Evolutionary conservation across 2,329 filamentous ascomycete genomes (phyloP), one percentile per base, ranked within the genome.

Genomic region (Trichoderma gracile): DNA sequence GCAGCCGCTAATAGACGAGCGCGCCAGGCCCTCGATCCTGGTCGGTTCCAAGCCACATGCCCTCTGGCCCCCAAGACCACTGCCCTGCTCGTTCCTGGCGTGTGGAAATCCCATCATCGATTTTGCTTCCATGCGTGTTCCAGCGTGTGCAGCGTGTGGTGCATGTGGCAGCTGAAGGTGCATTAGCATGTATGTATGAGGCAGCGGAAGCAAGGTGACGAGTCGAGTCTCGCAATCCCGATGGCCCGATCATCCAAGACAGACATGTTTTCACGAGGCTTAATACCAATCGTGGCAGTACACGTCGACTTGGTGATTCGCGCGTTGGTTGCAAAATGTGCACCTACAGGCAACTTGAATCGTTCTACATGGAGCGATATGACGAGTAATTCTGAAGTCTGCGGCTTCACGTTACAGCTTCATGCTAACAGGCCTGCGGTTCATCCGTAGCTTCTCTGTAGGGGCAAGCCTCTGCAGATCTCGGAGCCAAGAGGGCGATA

Each of bases 381-480:
- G 33, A 38, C 33, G 12, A 38, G 33, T 38, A 10, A 5, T 38
- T 5, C 12, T 38, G 33, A 17, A 27, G 25, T 30, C 47, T 30
- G n/a, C 47, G n/a, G 23, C 47, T 50, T 50, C 25, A 10, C n/a
- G n/a, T 30, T 50, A 9, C 47, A 12, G 17, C 25, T 50, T 50
- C 27, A 21, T 30, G 27, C 30, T 15, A 33, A 52, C 33, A 38
- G 33, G 33, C 12, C 33, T 14, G 12, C 33, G 33, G 3, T 14
- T 4, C 33, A 33, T 33, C 49, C 3, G 49, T 17, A 52, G 17
- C 33, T 47, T 5, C 55, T 47, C 27, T 40, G 21, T 50, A 19
- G 15, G 30, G 56, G 45, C 30, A 59, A 38, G 27, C 25, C 33
- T 40, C 19, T 40, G 60, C 30, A 54, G 60, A 63, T 63, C 60